Conservation (phyloP, 306 rosid species). For the Rubus parviflorus region DNA sequence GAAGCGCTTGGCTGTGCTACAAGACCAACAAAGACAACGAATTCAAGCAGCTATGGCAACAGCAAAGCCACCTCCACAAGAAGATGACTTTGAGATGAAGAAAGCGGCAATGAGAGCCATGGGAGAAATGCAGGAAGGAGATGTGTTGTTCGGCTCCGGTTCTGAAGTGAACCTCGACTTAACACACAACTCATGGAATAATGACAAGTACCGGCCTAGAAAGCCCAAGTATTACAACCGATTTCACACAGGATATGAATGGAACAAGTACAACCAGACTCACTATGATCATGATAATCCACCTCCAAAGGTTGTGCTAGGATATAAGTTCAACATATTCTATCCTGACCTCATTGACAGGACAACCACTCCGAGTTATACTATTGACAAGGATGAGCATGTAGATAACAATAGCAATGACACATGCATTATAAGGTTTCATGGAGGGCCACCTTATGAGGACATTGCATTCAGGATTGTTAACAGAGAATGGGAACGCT, state of each 20-base stretch:
- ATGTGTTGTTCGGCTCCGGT: constrained; percentile 80
- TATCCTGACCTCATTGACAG: constrained; percentile 97
- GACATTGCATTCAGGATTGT: constrained; percentile 88
- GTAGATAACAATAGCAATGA: constrained; percentile 49
- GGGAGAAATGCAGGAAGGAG: constrained; percentile 96
- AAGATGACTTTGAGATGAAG: constrained; percentile 78
- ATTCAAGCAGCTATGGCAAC: constrained; percentile 68
- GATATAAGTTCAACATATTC: constrained; percentile 86
- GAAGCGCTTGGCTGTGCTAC: constrained; percentile 64
- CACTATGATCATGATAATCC: constrained; percentile 99
- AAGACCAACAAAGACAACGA: constrained; percentile 77
- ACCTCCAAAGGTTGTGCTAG: constrained; percentile 91
- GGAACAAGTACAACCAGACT: constrained; percentile 97
- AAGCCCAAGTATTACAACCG: constrained; percentile 95
- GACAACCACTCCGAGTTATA: constrained; percentile 70
- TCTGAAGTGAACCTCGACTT: constrained; percentile 63
- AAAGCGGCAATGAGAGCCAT: constrained; percentile 65
- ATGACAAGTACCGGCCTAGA: constrained; percentile 92
- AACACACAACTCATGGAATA: constrained; percentile 67
- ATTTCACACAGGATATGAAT: constrained; percentile 92
- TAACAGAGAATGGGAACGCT: constrained; percentile 87
- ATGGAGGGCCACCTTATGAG: constrained; percentile 91
- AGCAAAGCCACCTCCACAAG: constrained; percentile 57
- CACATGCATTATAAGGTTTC: constrained; percentile 87
- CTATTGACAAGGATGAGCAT: constrained; percentile 73